Base-by-base conservation (phyloP, 2,329 filamentous ascomycete genomes). In the Calonectria henricotiae region DNA sequence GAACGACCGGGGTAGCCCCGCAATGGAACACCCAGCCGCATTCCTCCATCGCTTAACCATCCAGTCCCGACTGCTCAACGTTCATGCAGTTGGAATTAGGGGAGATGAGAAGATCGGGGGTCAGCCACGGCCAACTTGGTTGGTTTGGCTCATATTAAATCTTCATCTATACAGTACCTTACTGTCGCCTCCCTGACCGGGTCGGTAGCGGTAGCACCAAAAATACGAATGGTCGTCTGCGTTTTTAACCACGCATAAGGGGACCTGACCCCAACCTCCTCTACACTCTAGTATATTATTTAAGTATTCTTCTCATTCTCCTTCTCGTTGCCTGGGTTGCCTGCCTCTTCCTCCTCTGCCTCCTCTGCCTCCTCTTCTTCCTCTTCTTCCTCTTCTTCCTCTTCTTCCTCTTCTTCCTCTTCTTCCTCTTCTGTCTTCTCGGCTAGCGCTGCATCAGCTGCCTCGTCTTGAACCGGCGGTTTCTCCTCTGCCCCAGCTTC, bases 351-450 rank as follows among this genome's bases (percentile, higher is more conserved):
- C 7, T 4, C 7, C 27, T 30, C 27, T 30, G 4, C 27, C 4
- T 30, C 27, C 27, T 30, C 27, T 30, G 4, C 27, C 27, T 30
- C 27, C 7, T 30, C 27, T 7, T 1, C 68, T 62, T 30, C 27
- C 7, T 4, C 27, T 30, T 30, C 27, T 30, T 30, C 27, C 4
- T 30, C 27, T 7, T 30, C 27, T 30, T 4, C 7, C 27, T 2
- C 27, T 30, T 30, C 27, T 4, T 30, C 27, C 27, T 30, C 27
- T 30, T 30, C 27, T 7, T 30, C 27, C 7, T 30, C 27, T 7
- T 30, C 68, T 64, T 70, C 44, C 4, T 54, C 44, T 23, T 61
- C 46, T 32, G 13, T 25, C 39, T 47, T 15, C 8, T 64, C 32
- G 12, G 2, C 20, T 3, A 51, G 8, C 12, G 15, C 44, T n/a